A percentile compares a stretch with the other conserved stretches of the same genome.
Conservation (phyloP, 345 rosid genomes). For the Brassica incana region DNA sequence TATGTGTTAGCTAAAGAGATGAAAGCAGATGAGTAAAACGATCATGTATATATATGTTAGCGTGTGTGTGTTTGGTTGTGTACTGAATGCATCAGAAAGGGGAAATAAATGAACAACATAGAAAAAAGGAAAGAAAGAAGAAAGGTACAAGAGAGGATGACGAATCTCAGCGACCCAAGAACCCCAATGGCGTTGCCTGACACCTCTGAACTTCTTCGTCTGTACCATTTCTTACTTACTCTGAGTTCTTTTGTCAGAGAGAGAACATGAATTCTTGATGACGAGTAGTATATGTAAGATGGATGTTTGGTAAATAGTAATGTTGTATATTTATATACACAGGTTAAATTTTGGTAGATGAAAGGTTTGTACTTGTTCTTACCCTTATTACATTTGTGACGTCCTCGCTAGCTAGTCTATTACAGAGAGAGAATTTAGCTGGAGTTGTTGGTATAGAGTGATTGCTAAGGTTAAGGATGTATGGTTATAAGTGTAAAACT, state of each 20-base stretch:
- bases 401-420: neutral
- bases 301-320: conserved; percentile 39
- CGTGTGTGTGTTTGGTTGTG: conserved; percentile 11
- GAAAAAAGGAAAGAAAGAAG: conserved; percentile 28
- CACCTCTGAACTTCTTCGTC: conserved; percentile 86
- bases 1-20: no score
- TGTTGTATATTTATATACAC: conserved; percentile 37
- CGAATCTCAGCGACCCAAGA: conserved; percentile 92
- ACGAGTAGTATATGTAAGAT: conserved; percentile 36
- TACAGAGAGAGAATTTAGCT: conserved; percentile 19
- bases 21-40: no score
- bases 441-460: conserved; percentile 32
- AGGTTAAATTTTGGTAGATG: conserved; percentile 31
- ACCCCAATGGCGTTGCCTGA: conserved; percentile 94
- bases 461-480: conserved; percentile 8
- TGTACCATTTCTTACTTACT: conserved; percentile 61
- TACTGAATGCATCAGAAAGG: conserved; percentile 13
- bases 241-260: conserved; percentile 37
- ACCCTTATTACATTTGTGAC: conserved; percentile 29
- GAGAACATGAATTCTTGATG: conserved; percentile 26
- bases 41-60: neutral
- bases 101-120: conserved; percentile 27
- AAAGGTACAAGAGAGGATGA: conserved; percentile 69
- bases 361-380: conserved; percentile 29
- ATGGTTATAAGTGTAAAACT: neutral